Evolutionary conservation across 176 grass and related monocot genomes (phyloP).

Genomic region (Phyllostachys edulis): DNA sequence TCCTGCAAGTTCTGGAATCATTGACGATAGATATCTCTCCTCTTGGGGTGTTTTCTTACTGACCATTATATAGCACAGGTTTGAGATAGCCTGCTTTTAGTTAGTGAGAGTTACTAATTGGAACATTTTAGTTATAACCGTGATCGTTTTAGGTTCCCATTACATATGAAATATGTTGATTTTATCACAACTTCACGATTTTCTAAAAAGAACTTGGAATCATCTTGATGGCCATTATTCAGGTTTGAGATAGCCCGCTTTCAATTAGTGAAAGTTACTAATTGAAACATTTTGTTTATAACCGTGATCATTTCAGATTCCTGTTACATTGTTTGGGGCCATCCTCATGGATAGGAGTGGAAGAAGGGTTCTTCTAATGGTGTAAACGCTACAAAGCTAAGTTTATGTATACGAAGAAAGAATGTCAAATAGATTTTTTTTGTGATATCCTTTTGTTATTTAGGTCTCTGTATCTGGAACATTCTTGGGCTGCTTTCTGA

Average conservation of each 20-base stretch:
- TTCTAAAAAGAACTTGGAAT: slow-evolving; percentile 64
- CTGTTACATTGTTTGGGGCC: slow-evolving; percentile 66
- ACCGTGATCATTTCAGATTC: slow-evolving; percentile 60
- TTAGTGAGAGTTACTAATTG: too few species aligned
- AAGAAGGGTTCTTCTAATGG: slow-evolving; percentile 75
- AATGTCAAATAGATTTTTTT: slow-evolving; percentile 26
- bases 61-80: too few species aligned
- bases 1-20: too few species aligned
- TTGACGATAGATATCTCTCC: too few species aligned
- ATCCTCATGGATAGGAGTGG: slow-evolving; percentile 79
- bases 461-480: slow-evolving; percentile 76
- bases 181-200: slow-evolving; percentile 47
- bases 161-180: slow-evolving; percentile 23
- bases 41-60: too few species aligned
- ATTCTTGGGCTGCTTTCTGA: slow-evolving; percentile 63
- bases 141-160: too few species aligned
- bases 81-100: too few species aligned
- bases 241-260: slow-evolving; percentile 44
- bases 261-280: slow-evolving; percentile 11
- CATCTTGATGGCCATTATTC: slow-evolving; percentile 64
- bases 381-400: slow-evolving; percentile 44
- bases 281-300: slow-evolving; percentile 44
- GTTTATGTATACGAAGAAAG: slow-evolving; percentile 29
- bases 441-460: slow-evolving; percentile 39
- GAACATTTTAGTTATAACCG: too few species aligned